Conservation (phyloP, 2,329 filamentous ascomycete species). For the Alternaria ethzedia region DNA sequence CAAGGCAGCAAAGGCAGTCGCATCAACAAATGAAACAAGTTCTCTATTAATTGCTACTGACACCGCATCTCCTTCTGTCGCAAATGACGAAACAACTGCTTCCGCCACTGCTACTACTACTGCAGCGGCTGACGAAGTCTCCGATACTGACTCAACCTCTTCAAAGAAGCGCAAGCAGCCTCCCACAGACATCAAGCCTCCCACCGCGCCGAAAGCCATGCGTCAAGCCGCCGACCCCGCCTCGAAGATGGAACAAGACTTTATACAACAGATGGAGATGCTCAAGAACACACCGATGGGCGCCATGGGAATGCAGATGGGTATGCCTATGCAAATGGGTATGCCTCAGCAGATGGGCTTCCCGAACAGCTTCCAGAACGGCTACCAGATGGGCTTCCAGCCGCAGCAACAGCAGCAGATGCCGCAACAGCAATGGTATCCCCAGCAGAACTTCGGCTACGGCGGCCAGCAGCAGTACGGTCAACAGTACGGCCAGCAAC, state of each 20-base stretch:
- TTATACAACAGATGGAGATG: slow-evolving; percentile 55
- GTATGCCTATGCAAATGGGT: slow-evolving; percentile 17
- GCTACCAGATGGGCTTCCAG: slow-evolving; percentile 21
- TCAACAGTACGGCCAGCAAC: slow-evolving; percentile 11
- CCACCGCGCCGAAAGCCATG: slow-evolving; percentile 55
- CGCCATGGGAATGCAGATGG: slow-evolving; percentile 21
- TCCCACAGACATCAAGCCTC: slow-evolving; percentile 66
- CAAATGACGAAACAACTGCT: slow-evolving; percentile 33
- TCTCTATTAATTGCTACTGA: slow-evolving; percentile 14
- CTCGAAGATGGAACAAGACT: slow-evolving; percentile 47
- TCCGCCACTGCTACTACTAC: slow-evolving; percentile 36
- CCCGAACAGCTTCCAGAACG: not conserved
- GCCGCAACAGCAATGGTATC: slow-evolving; percentile 42
- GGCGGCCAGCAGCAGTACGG: slow-evolving; percentile 10
- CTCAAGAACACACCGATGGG: slow-evolving; percentile 51
- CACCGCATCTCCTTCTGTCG: slow-evolving; percentile 25
- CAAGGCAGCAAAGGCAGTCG: slow-evolving; percentile 44
- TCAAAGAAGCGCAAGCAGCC: slow-evolving; percentile 81
- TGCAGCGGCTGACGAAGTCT: slow-evolving; percentile 41
- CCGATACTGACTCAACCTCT: slow-evolving; percentile 42
- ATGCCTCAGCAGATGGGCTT: slow-evolving; percentile 14
- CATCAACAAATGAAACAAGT: slow-evolving; percentile 23
- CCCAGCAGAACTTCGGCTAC: slow-evolving; percentile 60
- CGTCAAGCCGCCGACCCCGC: slow-evolving; percentile 62
- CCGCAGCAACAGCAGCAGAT: slow-evolving; percentile 9